Conservation (phyloP, 2,329 filamentous ascomycete genomes). For the Verruconis gallopava region DNA sequence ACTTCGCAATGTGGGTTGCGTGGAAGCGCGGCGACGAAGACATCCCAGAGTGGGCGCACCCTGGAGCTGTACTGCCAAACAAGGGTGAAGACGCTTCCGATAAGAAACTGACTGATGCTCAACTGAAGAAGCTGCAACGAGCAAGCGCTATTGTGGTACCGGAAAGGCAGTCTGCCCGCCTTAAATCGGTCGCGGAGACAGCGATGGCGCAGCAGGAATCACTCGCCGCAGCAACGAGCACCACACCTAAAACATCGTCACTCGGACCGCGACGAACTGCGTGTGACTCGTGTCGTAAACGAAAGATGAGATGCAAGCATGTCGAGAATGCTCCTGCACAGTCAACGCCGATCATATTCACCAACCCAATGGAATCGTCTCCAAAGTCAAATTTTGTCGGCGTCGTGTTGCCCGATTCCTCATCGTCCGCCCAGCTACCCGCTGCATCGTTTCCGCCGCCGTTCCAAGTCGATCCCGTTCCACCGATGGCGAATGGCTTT, state of each 20-base stretch:
- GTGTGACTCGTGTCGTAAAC: conserved; percentile 49
- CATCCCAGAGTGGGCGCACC: conserved; percentile 49
- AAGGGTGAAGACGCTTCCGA: conserved; percentile 30
- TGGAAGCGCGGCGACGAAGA: conserved; percentile 55
- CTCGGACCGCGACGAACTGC: conserved; percentile 48
- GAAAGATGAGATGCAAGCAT: conserved; percentile 50
- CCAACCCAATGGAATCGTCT: not conserved
- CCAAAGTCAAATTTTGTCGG: not conserved
- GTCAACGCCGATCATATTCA: not conserved
- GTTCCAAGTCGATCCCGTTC: not conserved
- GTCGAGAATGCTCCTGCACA: conserved; percentile 33
- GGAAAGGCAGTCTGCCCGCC: conserved; percentile 29
- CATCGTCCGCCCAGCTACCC: not conserved
- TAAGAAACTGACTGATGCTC: conserved; percentile 43
- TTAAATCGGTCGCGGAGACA: conserved; percentile 7
- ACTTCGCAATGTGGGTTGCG: conserved; percentile 51
- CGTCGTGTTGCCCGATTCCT: not conserved
- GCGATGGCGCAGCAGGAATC: conserved; percentile 19
- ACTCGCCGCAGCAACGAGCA: conserved; percentile 22
- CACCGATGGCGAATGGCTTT: not conserved
- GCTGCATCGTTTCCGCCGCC: not conserved
- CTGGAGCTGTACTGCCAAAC: conserved; percentile 40
- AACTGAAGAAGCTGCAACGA: conserved; percentile 43
- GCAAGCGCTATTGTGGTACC: conserved; percentile 33
- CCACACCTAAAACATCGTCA: conserved; percentile 42